Base-by-base conservation (phyloP, 1,284 basidiomycete genomes). In the Somion occarium region DNA sequence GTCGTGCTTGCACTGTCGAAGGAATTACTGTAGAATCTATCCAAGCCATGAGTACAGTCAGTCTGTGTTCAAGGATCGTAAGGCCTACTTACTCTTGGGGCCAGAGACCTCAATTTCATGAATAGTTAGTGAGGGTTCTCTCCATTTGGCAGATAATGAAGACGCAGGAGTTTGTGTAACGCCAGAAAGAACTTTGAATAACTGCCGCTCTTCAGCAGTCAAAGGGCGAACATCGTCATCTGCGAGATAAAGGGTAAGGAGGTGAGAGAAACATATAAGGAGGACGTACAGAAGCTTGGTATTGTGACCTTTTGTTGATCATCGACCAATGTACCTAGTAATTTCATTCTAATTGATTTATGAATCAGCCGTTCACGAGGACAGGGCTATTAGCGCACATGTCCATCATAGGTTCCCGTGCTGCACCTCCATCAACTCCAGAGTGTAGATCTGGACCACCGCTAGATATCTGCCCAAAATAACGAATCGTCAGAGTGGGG, bases 371-470 rank as follows among this genome's bases (percentile, higher is more conserved):
- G 13, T 7, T n/a, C 4, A 27, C 27, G 18, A 25, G 3, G 13
- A 49, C 7, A 24, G 15, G 26, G 3, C 25, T 46, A 5, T 37
- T 19, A 15, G 64, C 78, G 55, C 61, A 90, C 88, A 96, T 91
- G 64, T 97, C 94, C 47, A 87, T 76, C 91, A 98, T 95, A 0
- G 94, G 93, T 68, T 98, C 95, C 3, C 75, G 74, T 1, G 87
- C 80, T 1, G 83, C 88, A 23, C 96, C 96, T 37, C 96, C 96
- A 61, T 98, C 92, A 5, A 98, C 82, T 58, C 96, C 96, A 11
- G 91, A 94, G 66, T 96, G 93, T 41, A 90, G 72, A 61, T 95
- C 93, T 0, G 88, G 84, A 13, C 79, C 72, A 23, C 75, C 69
- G 57, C 80, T 88, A 5, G 78, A 77, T 46, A 94, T 83, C 79